Conservation (phyloP, 2,329 filamentous ascomycete genomes). For the Trichophaea hybrida region DNA sequence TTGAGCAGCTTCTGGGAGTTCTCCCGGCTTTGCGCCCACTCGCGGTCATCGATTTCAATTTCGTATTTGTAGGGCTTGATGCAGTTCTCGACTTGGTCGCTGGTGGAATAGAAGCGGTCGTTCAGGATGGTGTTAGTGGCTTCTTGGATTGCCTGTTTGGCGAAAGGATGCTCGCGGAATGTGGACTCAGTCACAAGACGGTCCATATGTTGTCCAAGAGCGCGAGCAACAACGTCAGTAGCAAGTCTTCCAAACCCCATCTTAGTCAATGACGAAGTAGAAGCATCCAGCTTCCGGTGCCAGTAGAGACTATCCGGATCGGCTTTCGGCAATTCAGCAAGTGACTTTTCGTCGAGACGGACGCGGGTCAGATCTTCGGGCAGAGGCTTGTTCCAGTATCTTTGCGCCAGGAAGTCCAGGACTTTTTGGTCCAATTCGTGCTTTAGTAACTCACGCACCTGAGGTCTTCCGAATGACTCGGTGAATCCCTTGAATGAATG, state of each 20-base stretch:
- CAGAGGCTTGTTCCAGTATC: conserved; percentile 95
- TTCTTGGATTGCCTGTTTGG: conserved; percentile 80
- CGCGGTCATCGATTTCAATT: conserved; percentile 80
- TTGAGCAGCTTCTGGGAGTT: conserved; percentile 72
- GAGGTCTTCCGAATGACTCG: conserved; percentile 71
- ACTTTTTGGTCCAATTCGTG: conserved; percentile 88
- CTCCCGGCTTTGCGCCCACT: conserved; percentile 75
- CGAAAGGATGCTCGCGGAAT: conserved; percentile 81
- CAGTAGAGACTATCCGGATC: conserved; percentile 78
- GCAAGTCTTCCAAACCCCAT: conserved; percentile 84
- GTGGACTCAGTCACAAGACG: conserved; percentile 63
- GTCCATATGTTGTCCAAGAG: conserved; percentile 76
- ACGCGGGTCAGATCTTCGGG: conserved; percentile 56
- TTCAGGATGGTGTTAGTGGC: conserved; percentile 81
- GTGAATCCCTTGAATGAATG: conserved; percentile 93
- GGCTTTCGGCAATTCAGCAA: conserved; percentile 68
- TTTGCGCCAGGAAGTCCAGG: conserved; percentile 75
- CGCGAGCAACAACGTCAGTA: conserved; percentile 75
- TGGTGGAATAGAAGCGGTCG: conserved; percentile 90
- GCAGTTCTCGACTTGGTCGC: conserved; percentile 95
- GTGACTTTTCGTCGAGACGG: conserved; percentile 48
- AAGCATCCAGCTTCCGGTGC: conserved; percentile 87
- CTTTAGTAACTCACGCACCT: conserved; percentile 83
- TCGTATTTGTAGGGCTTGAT: conserved; percentile 99
- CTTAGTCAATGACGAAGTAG: conserved; percentile 78